Evolutionary conservation across 140 eudicot genomes (phyloP).

Genomic region (Ambrosia hybrid): DNA sequence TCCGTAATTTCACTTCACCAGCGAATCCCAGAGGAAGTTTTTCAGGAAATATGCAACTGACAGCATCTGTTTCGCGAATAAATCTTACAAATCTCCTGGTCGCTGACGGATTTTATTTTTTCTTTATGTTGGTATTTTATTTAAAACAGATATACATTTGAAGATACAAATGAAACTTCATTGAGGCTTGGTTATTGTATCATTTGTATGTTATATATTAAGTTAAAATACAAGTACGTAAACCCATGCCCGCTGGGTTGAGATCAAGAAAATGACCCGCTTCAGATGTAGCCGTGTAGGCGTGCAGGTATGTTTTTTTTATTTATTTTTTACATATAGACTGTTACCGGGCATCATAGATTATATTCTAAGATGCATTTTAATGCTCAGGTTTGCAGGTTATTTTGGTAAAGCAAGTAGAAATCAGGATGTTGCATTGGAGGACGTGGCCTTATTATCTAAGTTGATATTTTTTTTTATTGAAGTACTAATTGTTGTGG

Average conservation of each 20-base stretch:
- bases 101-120: conserved; percentile 33
- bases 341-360: background rate
- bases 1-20: conserved; percentile 46
- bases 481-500: too few species aligned
- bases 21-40: conserved; percentile 54
- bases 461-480: too few species aligned
- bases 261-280: conserved; percentile 18
- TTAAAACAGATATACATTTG: conserved; percentile 8
- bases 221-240: conserved; percentile 24
- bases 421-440: conserved; percentile 15
- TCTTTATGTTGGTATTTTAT: conserved; percentile 26
- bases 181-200: conserved; percentile 26
- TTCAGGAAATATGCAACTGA: conserved; percentile 77
- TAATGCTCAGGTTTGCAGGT: conserved; percentile 14
- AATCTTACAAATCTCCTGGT: conserved; percentile 25
- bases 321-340: too few species aligned
- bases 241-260: conserved; percentile 18
- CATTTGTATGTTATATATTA: conserved; percentile 32
- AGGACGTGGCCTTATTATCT: conserved; percentile 1
- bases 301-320: conserved; percentile 37
- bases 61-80: conserved; percentile 62
- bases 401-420: conserved; percentile 6
- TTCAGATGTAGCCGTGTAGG: conserved; percentile 25
- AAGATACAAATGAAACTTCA: conserved; percentile 11
- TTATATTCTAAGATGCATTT: background rate